Conservation (phyloP, 179 eudicot genomes). For the Silene noctiflora region DNA sequence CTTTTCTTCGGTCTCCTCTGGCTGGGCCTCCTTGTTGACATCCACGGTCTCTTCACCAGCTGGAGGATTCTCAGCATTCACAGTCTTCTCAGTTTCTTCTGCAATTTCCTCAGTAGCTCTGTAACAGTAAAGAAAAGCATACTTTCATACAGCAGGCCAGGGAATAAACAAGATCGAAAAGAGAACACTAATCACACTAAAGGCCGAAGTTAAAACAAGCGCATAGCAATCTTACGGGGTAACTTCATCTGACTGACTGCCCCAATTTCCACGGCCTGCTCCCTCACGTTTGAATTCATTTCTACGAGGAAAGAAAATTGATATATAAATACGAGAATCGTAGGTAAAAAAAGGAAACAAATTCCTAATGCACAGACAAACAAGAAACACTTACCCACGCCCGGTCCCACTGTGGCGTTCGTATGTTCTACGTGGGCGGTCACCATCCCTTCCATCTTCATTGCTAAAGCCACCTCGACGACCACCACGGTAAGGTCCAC, state of each 20-base stretch:
- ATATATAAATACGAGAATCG: neutral
- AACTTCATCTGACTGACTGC: conserved; percentile 63
- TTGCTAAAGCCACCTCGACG: conserved; percentile 70
- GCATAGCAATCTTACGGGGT: conserved; percentile 46
- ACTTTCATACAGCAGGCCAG: neutral
- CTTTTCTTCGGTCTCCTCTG: conserved; percentile 60
- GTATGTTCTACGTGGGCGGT: conserved; percentile 52
- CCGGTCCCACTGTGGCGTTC: conserved; percentile 96
- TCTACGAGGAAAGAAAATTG: conserved; percentile 29
- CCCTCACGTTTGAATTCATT: conserved; percentile 83
- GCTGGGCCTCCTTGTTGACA: conserved; percentile 53
- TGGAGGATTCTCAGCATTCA: conserved; percentile 44
- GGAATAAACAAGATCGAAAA: neutral
- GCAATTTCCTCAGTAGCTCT: conserved; percentile 52
- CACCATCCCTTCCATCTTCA: conserved; percentile 73
- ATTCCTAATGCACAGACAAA: neutral
- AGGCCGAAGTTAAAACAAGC: neutral
- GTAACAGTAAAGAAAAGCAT: neutral
- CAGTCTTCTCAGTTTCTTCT: conserved; percentile 50
- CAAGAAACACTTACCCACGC: conserved; percentile 49
- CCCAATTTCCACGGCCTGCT: conserved; percentile 96
- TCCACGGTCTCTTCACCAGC: conserved; percentile 50
- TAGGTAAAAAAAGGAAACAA: neutral
- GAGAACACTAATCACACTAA: neutral
- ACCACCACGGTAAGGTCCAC: conserved; percentile 67